Conservation (phyloP, 169 alveolate species). For the Plasmodium blacklocki region DNA sequence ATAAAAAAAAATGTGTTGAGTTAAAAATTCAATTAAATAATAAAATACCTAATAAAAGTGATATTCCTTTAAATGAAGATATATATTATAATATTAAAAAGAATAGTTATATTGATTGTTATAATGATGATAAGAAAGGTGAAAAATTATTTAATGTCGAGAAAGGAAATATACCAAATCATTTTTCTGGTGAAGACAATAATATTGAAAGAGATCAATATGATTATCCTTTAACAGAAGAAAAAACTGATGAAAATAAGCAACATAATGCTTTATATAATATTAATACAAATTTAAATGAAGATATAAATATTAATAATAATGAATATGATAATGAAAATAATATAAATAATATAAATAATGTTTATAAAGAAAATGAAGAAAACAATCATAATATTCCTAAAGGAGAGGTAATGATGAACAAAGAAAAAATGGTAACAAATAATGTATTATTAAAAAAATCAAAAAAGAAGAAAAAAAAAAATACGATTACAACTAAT, state of each 20-base stretch:
- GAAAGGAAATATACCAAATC: background rate
- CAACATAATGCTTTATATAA: too few species aligned
- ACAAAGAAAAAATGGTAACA: conserved; percentile 6
- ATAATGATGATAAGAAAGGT: conserved; percentile 9
- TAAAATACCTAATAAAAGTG: background rate
- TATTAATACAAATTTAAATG: too few species aligned
- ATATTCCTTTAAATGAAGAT: background rate
- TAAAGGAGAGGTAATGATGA: background rate
- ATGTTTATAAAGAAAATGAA: background rate
- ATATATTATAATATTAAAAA: background rate
- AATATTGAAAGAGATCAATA: too few species aligned
- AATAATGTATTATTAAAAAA: background rate
- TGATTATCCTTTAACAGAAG: too few species aligned
- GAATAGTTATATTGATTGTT: background rate
- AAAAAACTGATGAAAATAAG: too few species aligned
- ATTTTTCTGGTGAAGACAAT: too few species aligned
- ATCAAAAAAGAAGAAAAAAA: conserved; percentile 18
- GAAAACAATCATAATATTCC: background rate
- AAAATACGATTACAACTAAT: conserved; percentile 15
- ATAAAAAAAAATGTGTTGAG: background rate
- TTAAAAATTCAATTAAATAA: too few species aligned
- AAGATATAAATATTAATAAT: too few species aligned
- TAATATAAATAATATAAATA: background rate
- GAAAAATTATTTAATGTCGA: background rate
- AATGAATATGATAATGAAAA: too few species aligned